phyloP scores from a whole-genome alignment of 208 protist species.

The Acanthamoeba royreba region DNA sequence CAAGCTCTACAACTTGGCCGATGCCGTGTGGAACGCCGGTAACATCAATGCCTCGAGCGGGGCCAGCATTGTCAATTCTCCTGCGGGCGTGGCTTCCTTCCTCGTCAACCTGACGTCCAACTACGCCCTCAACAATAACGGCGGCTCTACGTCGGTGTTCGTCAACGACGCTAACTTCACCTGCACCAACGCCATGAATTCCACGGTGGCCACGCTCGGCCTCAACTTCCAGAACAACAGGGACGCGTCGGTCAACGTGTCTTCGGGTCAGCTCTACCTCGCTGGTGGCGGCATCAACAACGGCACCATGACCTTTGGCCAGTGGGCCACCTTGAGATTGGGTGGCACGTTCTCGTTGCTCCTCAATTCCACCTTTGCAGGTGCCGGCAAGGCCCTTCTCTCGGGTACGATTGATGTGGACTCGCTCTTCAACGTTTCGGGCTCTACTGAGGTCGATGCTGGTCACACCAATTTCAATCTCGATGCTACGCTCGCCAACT shows the following conservation, averaged over 20 bases:
- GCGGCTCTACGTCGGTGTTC: neutral
- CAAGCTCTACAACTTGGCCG: neutral
- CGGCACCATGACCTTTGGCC: neutral
- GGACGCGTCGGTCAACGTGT: neutral
- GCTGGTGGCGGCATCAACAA: constrained; percentile 29
- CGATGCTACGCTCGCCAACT: neutral
- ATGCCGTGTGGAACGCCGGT: neutral
- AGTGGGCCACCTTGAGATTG: neutral
- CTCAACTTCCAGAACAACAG: neutral
- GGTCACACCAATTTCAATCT: constrained; percentile 27
- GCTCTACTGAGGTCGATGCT: neutral
- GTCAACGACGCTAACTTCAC: constrained; percentile 3
- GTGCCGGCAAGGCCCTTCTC: neutral
- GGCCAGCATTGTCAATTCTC: constrained; percentile 1
- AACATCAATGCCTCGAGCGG: neutral
- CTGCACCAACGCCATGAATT: neutral
- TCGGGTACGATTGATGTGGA: constrained; percentile 7
- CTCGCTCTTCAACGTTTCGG: constrained; percentile 6
- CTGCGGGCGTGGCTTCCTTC: neutral
- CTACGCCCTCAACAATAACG: neutral
- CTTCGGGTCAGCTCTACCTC: neutral
- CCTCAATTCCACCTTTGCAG: neutral
- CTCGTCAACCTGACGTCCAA: neutral
- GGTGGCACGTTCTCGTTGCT: neutral
- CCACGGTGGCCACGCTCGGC: neutral